Evolutionary conservation across 306 rosid genomes (phyloP).

Genomic region (Luffa acutangula): DNA sequence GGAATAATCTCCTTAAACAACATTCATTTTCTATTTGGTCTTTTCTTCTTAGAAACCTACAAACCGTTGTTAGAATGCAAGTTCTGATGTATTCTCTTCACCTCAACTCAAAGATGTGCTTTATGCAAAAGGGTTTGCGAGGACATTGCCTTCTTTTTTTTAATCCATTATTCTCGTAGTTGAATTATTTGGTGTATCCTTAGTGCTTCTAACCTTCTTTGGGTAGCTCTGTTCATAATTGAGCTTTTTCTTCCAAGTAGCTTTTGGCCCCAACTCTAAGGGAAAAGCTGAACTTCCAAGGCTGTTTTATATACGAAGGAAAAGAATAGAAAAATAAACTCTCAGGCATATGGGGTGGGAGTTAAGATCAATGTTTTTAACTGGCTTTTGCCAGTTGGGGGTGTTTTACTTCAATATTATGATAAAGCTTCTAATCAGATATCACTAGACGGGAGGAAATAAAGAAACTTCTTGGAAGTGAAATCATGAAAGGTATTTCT

Average conservation of each 20-base stretch:
- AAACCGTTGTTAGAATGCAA: background rate
- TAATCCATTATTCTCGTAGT: background rate
- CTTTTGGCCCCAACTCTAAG: background rate
- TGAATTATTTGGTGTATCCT: background rate
- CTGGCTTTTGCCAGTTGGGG: background rate
- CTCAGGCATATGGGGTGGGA: background rate
- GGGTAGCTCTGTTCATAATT: background rate
- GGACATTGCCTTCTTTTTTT: background rate
- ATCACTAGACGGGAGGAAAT: background rate
- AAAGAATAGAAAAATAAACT: background rate
- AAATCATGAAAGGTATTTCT: background rate
- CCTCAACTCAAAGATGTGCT: background rate
- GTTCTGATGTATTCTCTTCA: background rate
- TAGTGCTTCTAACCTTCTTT: background rate
- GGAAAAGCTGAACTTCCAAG: background rate
- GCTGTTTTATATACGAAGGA: background rate
- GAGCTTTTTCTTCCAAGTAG: background rate
- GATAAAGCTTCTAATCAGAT: background rate
- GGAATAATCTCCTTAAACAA: background rate
- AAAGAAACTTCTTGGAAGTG: background rate
- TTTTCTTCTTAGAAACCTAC: background rate
- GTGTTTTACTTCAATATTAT: background rate
- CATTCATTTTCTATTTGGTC: background rate
- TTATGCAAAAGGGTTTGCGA: background rate
- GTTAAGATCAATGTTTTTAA: background rate